Evolutionary conservation across 768 basidiomycete species (phyloP), one percentile per base, ranked within the genome.

Genomic region (Pulveroboletus sp.): DNA sequence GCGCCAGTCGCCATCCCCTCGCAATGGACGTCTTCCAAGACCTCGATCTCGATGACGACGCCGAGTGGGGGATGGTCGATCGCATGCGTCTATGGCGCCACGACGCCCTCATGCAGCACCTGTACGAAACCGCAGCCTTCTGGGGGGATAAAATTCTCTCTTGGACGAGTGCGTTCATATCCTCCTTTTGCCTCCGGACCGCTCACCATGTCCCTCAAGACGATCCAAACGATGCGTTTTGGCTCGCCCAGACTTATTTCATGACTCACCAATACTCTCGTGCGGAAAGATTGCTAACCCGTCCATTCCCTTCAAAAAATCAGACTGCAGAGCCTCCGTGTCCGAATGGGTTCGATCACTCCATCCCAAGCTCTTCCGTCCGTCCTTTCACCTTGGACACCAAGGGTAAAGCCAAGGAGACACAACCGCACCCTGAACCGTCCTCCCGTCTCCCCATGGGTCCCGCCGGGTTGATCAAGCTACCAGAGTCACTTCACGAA

Each of bases 101-200:
- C 63, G 96, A 98, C 71, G 95, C 96, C 35, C 79, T 99, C 56
- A 93, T 94, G 85, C 96, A 98, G 69, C 96, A 99, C 75, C 72
- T 99, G 12, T 96, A 98, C 68, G 90, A 93, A 56, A 96, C 94
- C 0, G 95, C 96, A 3, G 86, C 89, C 6, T 98, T 97, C 65
- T 99, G 96, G 96, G 96, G 96, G 5, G 93, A 95, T 73, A 98
- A 99, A 68, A 84, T 98, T 39, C 75, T 97, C 40, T 89, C 81
- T 53, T 94, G 93, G 91, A 98, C 96, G 26, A 89, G 95, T 97
- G 63, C 58, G 82, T n/a, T 77, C 59, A 51, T 64, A 68, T 53
- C 48, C 44, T 50, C 29, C 22, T 42, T 53, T 53, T 44, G 43
- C 47, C 38, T 30, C n/a, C 16, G 20, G 38, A 27, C 47, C 49